Conservation (phyloP, 1,139 yeast genomes). For the Neolecta irregularis region DNA sequence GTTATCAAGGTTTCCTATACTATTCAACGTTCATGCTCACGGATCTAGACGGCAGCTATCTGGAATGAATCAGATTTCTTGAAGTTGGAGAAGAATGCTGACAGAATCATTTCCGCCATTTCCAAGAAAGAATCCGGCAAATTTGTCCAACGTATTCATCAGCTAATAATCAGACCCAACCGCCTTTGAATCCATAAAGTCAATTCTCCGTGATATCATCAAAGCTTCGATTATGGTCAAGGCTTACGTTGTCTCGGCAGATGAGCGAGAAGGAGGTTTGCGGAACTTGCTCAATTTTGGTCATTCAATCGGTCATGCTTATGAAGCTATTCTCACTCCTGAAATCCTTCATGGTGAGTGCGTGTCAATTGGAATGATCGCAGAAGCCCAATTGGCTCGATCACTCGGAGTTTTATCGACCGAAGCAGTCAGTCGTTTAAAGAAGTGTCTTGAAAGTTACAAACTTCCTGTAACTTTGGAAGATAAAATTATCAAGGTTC, state of each 20-base stretch:
- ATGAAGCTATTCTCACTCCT: constrained; percentile 90
- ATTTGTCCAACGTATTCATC: background rate
- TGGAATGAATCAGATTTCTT: constrained; percentile 86
- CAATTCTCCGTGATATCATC: constrained; percentile 63
- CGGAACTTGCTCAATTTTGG: constrained; percentile 90
- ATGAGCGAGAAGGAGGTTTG: constrained; percentile 90
- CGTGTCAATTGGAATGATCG: constrained; percentile 85
- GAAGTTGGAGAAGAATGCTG: constrained; percentile 64
- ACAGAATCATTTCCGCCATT: constrained; percentile 48
- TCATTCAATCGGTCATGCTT: constrained; percentile 96
- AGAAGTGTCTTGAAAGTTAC: constrained; percentile 70
- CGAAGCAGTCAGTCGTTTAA: constrained; percentile 80
- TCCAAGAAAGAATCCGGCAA: constrained; percentile 27
- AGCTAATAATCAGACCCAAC: constrained; percentile 1
- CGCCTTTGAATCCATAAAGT: constrained; percentile 36
- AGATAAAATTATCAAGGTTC: constrained; percentile 55
- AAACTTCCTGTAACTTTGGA: constrained; percentile 68
- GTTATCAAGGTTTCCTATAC: constrained; percentile 45
- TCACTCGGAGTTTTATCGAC: constrained; percentile 79
- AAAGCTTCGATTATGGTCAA: constrained; percentile 77
- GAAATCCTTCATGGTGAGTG: constrained; percentile 96
- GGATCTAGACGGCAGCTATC: constrained; percentile 65
- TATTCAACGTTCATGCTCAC: background rate
- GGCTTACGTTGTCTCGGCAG: constrained; percentile 84
- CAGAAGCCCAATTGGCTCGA: constrained; percentile 88